phyloP scores from a whole-genome alignment of 108 stramenopile species.

The Conticribra guillardii region DNA sequence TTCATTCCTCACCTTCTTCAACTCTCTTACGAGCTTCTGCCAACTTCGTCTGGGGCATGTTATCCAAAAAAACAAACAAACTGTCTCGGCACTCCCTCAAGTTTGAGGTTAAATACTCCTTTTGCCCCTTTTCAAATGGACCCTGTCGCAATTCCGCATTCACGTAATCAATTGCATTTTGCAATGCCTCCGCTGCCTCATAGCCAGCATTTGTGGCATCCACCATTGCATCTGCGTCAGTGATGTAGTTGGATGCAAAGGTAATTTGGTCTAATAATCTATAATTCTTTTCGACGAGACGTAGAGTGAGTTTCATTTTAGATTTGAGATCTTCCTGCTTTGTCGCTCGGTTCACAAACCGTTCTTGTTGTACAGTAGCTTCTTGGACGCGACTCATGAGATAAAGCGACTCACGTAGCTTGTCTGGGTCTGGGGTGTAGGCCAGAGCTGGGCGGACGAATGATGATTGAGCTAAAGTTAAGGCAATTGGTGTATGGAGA shows the following conservation, averaged over 20 bases:
- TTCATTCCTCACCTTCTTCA: conserved; percentile 43
- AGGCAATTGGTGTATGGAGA: too few relatives aligned
- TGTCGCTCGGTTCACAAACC: conserved; percentile 53
- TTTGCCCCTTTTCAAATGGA: conserved; percentile 58
- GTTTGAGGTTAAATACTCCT: conserved; percentile 47
- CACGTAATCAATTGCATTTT: conserved; percentile 77
- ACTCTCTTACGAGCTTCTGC: conserved; percentile 61
- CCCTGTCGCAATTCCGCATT: conserved; percentile 25
- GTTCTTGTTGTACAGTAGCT: conserved; percentile 76
- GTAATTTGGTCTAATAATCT: conserved; percentile 75
- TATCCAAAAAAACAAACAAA: conserved; percentile 61
- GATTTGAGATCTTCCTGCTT: conserved; percentile 47
- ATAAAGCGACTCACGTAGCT: conserved; percentile 67
- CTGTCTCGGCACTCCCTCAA: conserved; percentile 55
- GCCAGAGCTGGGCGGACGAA: conserved; percentile 33
- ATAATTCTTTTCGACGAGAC: conserved; percentile 69
- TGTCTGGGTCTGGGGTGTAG: conserved; percentile 71
- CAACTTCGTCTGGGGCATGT: conserved; percentile 58
- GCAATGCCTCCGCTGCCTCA: conserved; percentile 63
- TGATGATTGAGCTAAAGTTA: background rate
- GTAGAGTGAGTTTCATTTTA: conserved; percentile 74
- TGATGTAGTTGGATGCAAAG: conserved; percentile 47
- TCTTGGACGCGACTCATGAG: conserved; percentile 75
- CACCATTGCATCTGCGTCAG: conserved; percentile 45
- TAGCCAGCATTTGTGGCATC: conserved; percentile 62